These are phyloP conservation scores for Physcomitrellopsis africana DNA, from an alignment of 225 moss, liverwort and hornwort genomes.

Conservation along the genomic window DNA sequence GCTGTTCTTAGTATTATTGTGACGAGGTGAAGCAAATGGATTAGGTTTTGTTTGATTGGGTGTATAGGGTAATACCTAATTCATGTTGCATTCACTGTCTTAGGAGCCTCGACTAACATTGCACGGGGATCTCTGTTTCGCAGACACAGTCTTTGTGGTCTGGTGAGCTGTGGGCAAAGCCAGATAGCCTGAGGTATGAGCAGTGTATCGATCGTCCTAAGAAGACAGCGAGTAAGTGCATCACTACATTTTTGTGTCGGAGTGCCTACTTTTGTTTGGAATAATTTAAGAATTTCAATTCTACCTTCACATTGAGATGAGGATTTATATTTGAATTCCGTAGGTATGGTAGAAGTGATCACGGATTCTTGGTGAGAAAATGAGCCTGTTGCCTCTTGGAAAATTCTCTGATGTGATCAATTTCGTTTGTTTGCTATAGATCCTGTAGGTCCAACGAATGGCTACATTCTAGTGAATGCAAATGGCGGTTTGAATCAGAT, in stretches of 20 bases:
- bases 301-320: not conserved
- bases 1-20: not conserved
- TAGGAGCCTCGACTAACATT: conserved; percentile 8
- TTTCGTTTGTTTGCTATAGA: conserved; percentile 22
- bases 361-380: not conserved
- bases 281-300: not conserved
- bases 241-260: not conserved
- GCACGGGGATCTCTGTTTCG: not conserved
- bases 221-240: conserved; percentile 55
- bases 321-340: not conserved
- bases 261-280: not conserved
- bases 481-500: conserved; percentile 98
- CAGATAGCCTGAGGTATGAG: conserved; percentile 59
- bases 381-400: not conserved
- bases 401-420: not conserved
- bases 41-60: not conserved
- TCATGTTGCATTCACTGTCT: not conserved
- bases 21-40: not conserved
- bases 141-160: conserved; percentile 38
- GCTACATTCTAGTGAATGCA: conserved; percentile 90
- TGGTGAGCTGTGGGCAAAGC: conserved; percentile 69
- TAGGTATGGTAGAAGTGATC: not conserved
- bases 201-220: conserved; percentile 69
- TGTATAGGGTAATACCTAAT: not conserved
- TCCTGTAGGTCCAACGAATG: conserved; percentile 65